phyloP scores from a whole-genome alignment of 129 eudicot species.

The Kitagawia praeruptora region DNA sequence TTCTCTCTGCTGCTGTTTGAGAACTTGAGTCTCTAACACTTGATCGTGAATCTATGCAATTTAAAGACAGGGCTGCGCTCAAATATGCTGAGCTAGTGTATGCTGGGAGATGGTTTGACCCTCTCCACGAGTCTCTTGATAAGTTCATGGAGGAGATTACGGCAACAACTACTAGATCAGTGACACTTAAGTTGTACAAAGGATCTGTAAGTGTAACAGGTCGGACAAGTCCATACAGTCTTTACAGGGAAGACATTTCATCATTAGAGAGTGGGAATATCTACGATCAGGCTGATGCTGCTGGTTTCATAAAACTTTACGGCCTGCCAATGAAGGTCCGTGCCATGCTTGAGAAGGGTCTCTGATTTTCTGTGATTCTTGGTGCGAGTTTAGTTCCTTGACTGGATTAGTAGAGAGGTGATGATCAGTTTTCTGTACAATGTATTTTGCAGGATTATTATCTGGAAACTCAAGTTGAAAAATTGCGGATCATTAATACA shows the following conservation, averaged over 20 bases:
- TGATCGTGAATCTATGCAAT: constrained; percentile 82
- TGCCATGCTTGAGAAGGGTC: constrained; percentile 92
- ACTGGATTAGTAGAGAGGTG: background rate
- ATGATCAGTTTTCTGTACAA: background rate
- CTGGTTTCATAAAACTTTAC: constrained; percentile 78
- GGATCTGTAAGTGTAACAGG: constrained; percentile 76
- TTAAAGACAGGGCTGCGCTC: constrained; percentile 73
- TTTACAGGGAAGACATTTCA: constrained; percentile 81
- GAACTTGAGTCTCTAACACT: constrained; percentile 97
- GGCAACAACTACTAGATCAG: constrained; percentile 76
- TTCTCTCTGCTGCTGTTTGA: constrained; percentile 61
- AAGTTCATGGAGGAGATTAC: constrained; percentile 83
- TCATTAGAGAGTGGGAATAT: constrained; percentile 93
- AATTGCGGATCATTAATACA: too few relatives aligned
- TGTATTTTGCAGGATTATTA: background rate
- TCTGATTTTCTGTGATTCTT: background rate
- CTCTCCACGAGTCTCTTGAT: constrained; percentile 84
- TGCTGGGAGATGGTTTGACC: constrained; percentile 97
- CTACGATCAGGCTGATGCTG: constrained; percentile 96
- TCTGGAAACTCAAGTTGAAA: background rate
- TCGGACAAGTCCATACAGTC: constrained; percentile 69
- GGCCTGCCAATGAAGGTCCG: constrained; percentile 90
- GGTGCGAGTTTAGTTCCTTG: background rate
- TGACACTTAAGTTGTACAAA: constrained; percentile 74
- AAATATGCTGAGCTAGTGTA: constrained; percentile 92